phyloP scores from a whole-genome alignment of 202 grass and related monocot species.

The Digitaria exilis region DNA sequence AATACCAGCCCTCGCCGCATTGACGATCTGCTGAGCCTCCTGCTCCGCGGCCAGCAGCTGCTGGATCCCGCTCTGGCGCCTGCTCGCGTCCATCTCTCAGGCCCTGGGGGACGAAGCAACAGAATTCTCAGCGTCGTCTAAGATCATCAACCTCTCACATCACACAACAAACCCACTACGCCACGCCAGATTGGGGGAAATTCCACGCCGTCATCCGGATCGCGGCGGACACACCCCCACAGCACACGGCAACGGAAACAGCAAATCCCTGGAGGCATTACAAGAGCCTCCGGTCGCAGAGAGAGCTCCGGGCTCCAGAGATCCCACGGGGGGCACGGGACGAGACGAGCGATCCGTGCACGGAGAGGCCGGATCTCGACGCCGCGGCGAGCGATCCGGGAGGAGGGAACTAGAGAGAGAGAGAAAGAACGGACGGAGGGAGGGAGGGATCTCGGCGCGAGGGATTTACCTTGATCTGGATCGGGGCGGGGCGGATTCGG shows the following conservation, averaged over 20 bases:
- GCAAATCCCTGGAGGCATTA: not conserved
- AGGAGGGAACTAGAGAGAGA: not conserved
- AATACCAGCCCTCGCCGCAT: conserved; percentile 63
- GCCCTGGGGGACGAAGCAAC: not conserved
- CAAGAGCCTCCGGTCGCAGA: not conserved
- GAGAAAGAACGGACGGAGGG: not conserved
- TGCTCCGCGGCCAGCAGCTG: conserved; percentile 78
- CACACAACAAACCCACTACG: not conserved
- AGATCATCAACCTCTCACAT: not conserved
- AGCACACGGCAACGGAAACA: not conserved
- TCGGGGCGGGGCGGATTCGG: not conserved
- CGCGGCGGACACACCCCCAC: too few relatives aligned
- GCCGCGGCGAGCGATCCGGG: not conserved
- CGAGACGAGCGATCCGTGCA: not conserved
- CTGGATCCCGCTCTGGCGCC: conserved; percentile 76
- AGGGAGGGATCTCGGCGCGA: not conserved
- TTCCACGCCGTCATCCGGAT: not conserved
- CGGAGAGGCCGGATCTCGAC: not conserved
- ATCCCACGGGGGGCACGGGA: not conserved
- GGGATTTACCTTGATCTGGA: conserved; percentile 10
- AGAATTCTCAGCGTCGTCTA: not conserved
- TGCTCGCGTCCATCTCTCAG: conserved; percentile 60
- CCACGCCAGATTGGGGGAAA: not conserved
- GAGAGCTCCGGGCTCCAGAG: not conserved
- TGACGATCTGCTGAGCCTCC: conserved; percentile 81